These are phyloP conservation scores for Coemansia sp. DNA, from an alignment of 192 early-diverging fungal species.

Conservation along the genomic window DNA sequence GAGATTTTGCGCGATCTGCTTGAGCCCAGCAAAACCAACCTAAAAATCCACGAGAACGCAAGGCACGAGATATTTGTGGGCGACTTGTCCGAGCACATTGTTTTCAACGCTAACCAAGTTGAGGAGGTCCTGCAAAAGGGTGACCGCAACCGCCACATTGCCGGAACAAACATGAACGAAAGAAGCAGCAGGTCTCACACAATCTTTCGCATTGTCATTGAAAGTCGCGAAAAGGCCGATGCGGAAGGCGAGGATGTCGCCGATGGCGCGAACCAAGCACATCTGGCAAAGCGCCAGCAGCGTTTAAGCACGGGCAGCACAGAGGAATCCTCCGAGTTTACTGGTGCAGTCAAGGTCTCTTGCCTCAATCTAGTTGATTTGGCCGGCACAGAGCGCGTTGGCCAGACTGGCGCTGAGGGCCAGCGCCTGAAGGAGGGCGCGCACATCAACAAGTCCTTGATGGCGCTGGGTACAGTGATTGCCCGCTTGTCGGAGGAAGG, in stretches of 20 bases:
- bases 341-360: slow-evolving; percentile 56
- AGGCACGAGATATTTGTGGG: slow-evolving; percentile 66
- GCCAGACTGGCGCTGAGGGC: slow-evolving; percentile 65
- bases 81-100: slow-evolving; percentile 66
- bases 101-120: slow-evolving; percentile 61
- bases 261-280: background rate
- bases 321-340: slow-evolving; percentile 33
- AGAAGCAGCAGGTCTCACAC: slow-evolving; percentile 92
- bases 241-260: background rate
- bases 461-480: slow-evolving; percentile 93
- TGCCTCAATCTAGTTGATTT: slow-evolving; percentile 91
- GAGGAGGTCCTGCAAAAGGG: slow-evolving; percentile 74
- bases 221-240: slow-evolving; percentile 65
- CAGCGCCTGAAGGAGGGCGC: slow-evolving; percentile 95
- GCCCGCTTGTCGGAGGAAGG: slow-evolving; percentile 74
- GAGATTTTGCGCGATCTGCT: slow-evolving; percentile 90
- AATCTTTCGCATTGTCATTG: slow-evolving; percentile 90
- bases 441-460: slow-evolving; percentile 89
- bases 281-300: slow-evolving; percentile 14
- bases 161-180: slow-evolving; percentile 92
- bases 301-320: slow-evolving; percentile 41
- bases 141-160: slow-evolving; percentile 81
- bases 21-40: slow-evolving; percentile 73
- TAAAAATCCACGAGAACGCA: slow-evolving; percentile 84
- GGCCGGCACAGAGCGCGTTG: slow-evolving; percentile 93